Conservation (phyloP, 1,139 yeast genomes). For the Suhomyces terraborum region DNA sequence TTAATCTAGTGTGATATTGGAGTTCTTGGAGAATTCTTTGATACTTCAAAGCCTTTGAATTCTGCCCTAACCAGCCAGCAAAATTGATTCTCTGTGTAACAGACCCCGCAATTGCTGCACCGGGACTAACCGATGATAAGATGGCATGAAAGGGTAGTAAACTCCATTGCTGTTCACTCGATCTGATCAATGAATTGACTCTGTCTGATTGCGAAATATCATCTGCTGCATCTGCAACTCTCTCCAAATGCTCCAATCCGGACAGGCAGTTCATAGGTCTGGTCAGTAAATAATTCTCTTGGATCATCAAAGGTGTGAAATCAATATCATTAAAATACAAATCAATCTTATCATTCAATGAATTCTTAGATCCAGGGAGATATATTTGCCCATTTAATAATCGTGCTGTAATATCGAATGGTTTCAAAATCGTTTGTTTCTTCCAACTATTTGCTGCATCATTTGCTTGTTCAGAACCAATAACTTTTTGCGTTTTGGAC, state of each 20-base stretch:
- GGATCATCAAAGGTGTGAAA: conserved; percentile 93
- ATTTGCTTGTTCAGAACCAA: conserved; percentile 53
- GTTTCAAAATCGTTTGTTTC: conserved; percentile 86
- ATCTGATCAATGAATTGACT: conserved; percentile 78
- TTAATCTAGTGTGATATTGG: conserved; percentile 82
- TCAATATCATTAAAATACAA: conserved; percentile 94
- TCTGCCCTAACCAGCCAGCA: conserved; percentile 88
- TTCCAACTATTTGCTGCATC: conserved; percentile 75
- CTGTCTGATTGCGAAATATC: conserved; percentile 80
- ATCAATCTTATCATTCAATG: conserved; percentile 81
- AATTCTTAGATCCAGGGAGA: conserved; percentile 52
- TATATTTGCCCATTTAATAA: conserved; percentile 66
- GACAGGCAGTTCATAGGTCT: conserved; percentile 50
- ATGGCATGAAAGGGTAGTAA: conserved; percentile 91
- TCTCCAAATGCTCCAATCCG: conserved; percentile 53
- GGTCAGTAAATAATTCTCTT: conserved; percentile 82
- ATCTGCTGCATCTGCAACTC: conserved; percentile 80
- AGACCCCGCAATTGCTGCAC: conserved; percentile 74
- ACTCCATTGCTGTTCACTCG: conserved; percentile 95
- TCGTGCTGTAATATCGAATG: conserved; percentile 85
- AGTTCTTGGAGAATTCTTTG: conserved; percentile 80
- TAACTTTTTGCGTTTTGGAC: conserved; percentile 63
- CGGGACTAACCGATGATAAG: conserved; percentile 82
- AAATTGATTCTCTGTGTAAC: conserved; percentile 72
- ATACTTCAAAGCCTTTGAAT: conserved; percentile 80